Percentiles rank a stretch among this genome's conserved stretches.
These are phyloP conservation scores for Umbelopsis sp. DNA, from an alignment of 192 early-diverging fungal genomes.

Conservation along the genomic window DNA sequence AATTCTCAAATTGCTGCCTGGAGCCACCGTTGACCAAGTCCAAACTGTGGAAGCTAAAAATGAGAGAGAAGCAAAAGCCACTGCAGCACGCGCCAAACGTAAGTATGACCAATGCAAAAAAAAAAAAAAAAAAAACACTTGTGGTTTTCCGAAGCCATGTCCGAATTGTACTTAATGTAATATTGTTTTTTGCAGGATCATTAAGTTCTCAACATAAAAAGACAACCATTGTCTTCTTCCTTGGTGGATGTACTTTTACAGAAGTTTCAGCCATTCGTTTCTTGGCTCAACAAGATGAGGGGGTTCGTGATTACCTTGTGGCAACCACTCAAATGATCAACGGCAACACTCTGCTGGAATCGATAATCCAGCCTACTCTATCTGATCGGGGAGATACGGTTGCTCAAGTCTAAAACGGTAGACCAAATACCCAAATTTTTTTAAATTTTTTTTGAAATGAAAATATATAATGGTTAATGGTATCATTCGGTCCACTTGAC, in stretches of 20 bases:
- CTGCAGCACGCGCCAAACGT: conserved; percentile 31
- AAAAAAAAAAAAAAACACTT: too few species aligned
- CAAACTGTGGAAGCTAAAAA: conserved; percentile 60
- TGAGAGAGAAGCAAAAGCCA: conserved; percentile 29
- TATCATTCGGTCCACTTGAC: too few species aligned
- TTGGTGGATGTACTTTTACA: conserved; percentile 94
- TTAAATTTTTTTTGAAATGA: neutral
- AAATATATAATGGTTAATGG: too few species aligned
- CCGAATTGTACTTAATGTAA: too few species aligned
- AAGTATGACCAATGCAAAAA: conserved; percentile 11
- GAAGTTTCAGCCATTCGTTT: conserved; percentile 93
- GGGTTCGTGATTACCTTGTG: conserved; percentile 78
- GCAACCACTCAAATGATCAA: conserved; percentile 91
- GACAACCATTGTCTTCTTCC: conserved; percentile 85
- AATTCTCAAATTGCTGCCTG: conserved; percentile 74
- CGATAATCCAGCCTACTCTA: conserved; percentile 14
- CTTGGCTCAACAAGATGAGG: conserved; percentile 77
- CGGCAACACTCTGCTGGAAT: conserved; percentile 77
- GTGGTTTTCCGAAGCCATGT: neutral
- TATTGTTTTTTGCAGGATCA: neutral
- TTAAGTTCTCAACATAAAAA: conserved; percentile 26
- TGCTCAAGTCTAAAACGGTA: neutral
- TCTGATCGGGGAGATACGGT: conserved; percentile 7
- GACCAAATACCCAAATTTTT: neutral
- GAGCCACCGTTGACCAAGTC: conserved; percentile 77